Evolutionary conservation across 768 basidiomycete species (phyloP), one percentile per base, ranked within the genome.

Genomic region (Leucosporidium scottii): DNA sequence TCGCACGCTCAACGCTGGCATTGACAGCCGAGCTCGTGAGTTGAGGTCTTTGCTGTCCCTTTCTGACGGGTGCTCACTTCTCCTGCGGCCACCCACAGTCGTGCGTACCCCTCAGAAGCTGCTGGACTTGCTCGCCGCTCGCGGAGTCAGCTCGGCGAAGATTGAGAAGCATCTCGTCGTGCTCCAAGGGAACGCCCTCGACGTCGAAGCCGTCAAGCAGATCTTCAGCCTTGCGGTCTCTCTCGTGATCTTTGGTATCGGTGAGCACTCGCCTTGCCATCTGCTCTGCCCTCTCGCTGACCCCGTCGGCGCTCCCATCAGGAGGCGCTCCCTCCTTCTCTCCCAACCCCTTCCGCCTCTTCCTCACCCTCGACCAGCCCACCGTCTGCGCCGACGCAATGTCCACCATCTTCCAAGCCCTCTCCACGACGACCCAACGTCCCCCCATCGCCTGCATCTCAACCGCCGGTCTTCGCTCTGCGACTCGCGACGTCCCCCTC

Each of bases 1-100:
- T 55, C 54, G 54, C 54, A 28, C 54, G 10, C 54, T 55, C 54
- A 55, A 55, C 54, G 54, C 54, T 6, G 54, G 54, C 7, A 55
- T 55, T 27, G 27, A 55, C 54, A 18, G 12, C 30, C 54, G 54
- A 17, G 54, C 54, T 28, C 54, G 49, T 50, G 49, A n/a, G 49
- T 36, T 36, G 34, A n/a, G 34, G 12, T n/a, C n/a, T n/a, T n/a
- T n/a, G n/a, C 34, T 17, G 7, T n/a, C 49, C 49, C 20, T 50
- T 18, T 50, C 49, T 50, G 5, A 4, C 18, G 6, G 18, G 6
- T 4, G 18, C 18, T 20, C 49, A 50, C 21, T 48, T 48, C 10
- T 50, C 49, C 49, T 20, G n/a, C n/a, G n/a, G n/a, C n/a, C n/a
- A n/a, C n/a, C n/a, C n/a, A n/a, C 49, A 50, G 49, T 55, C 54